phyloP scores from a whole-genome alignment of 208 protist genomes.

The Spongospora subterranea region DNA sequence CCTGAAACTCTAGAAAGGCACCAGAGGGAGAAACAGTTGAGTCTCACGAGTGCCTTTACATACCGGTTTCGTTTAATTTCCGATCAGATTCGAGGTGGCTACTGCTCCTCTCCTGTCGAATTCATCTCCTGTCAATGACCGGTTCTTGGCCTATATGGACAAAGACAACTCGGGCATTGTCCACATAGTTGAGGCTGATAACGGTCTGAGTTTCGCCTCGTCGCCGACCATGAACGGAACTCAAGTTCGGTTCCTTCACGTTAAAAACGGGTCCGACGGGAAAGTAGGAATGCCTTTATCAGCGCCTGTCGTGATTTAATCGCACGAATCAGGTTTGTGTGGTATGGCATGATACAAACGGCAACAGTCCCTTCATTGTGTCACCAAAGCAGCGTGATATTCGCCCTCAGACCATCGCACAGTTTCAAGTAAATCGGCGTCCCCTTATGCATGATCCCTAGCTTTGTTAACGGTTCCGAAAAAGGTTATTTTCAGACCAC shows the following conservation, averaged over 20 bases:
- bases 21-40: too few species aligned
- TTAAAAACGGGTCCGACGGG: not conserved
- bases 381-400: not conserved
- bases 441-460: too few species aligned
- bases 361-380: slow-evolving; percentile 6
- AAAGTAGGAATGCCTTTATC: not conserved
- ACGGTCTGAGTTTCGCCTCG: not conserved
- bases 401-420: not conserved
- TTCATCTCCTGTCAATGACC: not conserved
- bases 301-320: not conserved
- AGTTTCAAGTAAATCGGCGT: not conserved
- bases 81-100: too few species aligned
- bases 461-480: too few species aligned
- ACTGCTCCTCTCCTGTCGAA: too few species aligned
- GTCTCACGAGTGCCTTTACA: too few species aligned
- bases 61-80: too few species aligned
- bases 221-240: not conserved
- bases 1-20: slow-evolving; percentile 6
- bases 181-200: not conserved
- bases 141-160: not conserved
- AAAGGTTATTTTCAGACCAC: too few species aligned
- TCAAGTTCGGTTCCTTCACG: not conserved
- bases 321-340: not conserved
- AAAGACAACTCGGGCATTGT: not conserved
- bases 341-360: not conserved